Percentiles rank a stretch among this genome's conserved stretches.
These are phyloP conservation scores for Penicillium silybi DNA, from an alignment of 495 filamentous ascomycete genomes.

Conservation along the genomic window DNA sequence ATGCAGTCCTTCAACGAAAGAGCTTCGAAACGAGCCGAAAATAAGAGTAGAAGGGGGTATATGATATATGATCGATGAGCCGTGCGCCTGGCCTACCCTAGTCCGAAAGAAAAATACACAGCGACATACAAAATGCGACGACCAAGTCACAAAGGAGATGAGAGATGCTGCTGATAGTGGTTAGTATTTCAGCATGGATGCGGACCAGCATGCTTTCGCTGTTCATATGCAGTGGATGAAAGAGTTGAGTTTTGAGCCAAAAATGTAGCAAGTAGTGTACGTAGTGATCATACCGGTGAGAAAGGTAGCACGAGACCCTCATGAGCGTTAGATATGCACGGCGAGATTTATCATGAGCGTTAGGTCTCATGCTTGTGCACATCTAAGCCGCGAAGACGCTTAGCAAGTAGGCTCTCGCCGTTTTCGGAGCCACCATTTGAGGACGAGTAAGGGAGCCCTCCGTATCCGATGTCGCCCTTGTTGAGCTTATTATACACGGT, in stretches of 20 bases:
- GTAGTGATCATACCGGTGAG: background rate
- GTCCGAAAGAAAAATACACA: background rate
- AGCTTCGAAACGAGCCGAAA: background rate
- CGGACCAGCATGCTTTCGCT: conserved; percentile 5
- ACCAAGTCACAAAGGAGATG: background rate
- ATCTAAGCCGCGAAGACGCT: conserved; percentile 48
- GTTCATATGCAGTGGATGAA: background rate
- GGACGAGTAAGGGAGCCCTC: conserved; percentile 48
- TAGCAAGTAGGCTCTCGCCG: conserved; percentile 54
- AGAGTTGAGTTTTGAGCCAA: background rate
- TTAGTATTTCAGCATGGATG: conserved; percentile 6
- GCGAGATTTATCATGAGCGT: no score
- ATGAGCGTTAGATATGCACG: no score
- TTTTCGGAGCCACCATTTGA: conserved; percentile 34
- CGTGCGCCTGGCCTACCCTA: conserved; percentile 8
- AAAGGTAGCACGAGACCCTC: background rate
- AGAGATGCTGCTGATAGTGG: background rate
- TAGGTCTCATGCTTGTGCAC: conserved; percentile 34
- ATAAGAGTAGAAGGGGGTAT: conserved; percentile 8
- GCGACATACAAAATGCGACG: background rate
- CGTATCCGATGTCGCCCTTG: conserved; percentile 65
- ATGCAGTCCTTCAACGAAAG: background rate
- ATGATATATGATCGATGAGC: conserved; percentile 11
- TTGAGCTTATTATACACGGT: conserved; percentile 61
- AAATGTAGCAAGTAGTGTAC: background rate